Evolutionary conservation across 805 yeast genomes (phyloP).

Genomic region (Hanseniaspora meyeri): DNA sequence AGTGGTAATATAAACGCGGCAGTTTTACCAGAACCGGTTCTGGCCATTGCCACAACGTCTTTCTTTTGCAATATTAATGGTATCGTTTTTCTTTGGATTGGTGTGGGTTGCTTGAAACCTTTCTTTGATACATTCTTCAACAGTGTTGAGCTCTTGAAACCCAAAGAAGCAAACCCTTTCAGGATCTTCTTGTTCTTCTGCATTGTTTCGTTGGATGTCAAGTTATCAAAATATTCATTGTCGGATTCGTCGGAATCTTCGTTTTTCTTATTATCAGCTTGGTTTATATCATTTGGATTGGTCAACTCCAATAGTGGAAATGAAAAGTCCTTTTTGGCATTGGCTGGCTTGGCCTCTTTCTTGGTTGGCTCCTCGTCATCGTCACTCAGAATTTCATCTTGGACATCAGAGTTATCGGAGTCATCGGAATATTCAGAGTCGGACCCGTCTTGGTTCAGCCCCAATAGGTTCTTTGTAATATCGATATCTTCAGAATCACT

Average conservation of each 20-base stretch:
- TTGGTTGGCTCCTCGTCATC: constrained; percentile 33
- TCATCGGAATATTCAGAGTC: constrained; percentile 28
- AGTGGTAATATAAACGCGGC: constrained; percentile 92
- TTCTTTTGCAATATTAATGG: constrained; percentile 77
- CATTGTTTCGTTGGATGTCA: constrained; percentile 24
- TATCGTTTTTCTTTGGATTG: constrained; percentile 91
- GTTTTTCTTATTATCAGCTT: constrained; percentile 31
- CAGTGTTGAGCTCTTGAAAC: constrained; percentile 55
- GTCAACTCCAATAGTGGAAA: constrained; percentile 39
- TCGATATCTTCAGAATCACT: constrained; percentile 44
- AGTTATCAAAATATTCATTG: constrained; percentile 32
- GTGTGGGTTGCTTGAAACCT: constrained; percentile 93
- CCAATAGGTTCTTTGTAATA: constrained; percentile 47
- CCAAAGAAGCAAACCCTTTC: constrained; percentile 81
- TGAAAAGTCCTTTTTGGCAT: constrained; percentile 13
- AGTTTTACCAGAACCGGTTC: constrained; percentile 98
- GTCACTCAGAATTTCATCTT: constrained; percentile 28
- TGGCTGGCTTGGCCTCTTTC: constrained; percentile 15
- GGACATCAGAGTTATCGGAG: constrained; percentile 18
- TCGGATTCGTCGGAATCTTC: constrained; percentile 36
- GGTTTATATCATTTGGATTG: constrained; percentile 32
- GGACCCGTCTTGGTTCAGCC: constrained; percentile 33
- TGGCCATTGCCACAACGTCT: constrained; percentile 98
- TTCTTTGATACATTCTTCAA: constrained; percentile 61
- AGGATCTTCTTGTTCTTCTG: constrained; percentile 44